Percentiles rank a stretch among this genome's conserved stretches.
phyloP scores from a whole-genome alignment of 306 rosid species.

The Castanea sativa region DNA sequence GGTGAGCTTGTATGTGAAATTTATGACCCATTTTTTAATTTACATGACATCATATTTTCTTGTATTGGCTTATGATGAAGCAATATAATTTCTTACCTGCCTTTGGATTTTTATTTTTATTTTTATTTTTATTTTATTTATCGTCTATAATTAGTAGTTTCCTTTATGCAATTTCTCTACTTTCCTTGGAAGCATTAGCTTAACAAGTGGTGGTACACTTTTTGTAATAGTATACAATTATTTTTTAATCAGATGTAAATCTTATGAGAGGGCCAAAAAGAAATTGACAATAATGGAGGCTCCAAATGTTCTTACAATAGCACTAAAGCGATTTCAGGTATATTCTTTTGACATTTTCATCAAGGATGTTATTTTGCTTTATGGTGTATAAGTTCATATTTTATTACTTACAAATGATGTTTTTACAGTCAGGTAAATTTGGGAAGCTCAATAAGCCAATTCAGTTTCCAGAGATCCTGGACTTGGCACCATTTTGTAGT shows the following conservation, averaged over 20 bases:
- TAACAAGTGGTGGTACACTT: background rate
- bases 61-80: background rate
- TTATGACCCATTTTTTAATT: background rate
- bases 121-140: background rate
- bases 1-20: background rate
- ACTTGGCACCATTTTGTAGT: conserved; percentile 85
- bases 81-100: background rate
- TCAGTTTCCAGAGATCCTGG: conserved; percentile 74
- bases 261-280: conserved; percentile 95
- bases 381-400: conserved; percentile 1
- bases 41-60: background rate
- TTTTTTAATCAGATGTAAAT: conserved; percentile 72
- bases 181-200: background rate
- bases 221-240: conserved; percentile 18
- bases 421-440: conserved; percentile 84
- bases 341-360: conserved; percentile 22
- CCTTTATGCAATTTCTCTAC: background rate
- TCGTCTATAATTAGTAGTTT: background rate
- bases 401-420: conserved; percentile 1
- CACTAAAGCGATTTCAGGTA: conserved; percentile 97
- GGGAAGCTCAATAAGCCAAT: conserved; percentile 96
- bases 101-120: background rate
- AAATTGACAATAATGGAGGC: conserved; percentile 88
- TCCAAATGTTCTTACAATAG: conserved; percentile 92
- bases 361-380: conserved; percentile 4